Percentiles rank a stretch among this genome's conserved stretches.
These are phyloP conservation scores for Linderniella brevidens DNA, from an alignment of 257 asterid species.

Conservation along the genomic window DNA sequence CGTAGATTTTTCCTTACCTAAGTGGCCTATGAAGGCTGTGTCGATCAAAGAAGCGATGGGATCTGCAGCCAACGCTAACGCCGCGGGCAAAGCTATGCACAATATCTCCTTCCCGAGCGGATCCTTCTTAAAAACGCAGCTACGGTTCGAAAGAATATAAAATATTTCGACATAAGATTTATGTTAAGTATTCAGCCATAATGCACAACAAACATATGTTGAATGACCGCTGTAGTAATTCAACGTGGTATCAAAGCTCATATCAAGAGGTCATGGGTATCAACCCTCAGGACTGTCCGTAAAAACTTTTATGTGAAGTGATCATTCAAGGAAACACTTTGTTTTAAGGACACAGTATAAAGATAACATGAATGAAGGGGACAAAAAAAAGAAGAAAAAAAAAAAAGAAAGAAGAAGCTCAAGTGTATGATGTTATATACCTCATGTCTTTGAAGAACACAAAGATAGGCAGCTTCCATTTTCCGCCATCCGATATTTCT, in stretches of 20 bases:
- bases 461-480: slow-evolving; percentile 21
- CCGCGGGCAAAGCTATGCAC: slow-evolving; percentile 74
- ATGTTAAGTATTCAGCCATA: too few relatives aligned
- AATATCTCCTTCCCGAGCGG: slow-evolving; percentile 65
- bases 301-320: too few relatives aligned
- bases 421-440: too few relatives aligned
- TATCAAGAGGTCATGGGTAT: neutral
- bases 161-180: neutral
- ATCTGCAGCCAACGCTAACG: slow-evolving; percentile 91
- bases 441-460: slow-evolving; percentile 57
- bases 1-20: slow-evolving; percentile 24
- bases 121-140: slow-evolving; percentile 53
- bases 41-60: slow-evolving; percentile 86
- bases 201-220: too few relatives aligned
- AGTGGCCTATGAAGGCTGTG: slow-evolving; percentile 73
- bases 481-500: too few relatives aligned
- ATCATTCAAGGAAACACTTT: too few relatives aligned
- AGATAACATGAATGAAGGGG: too few relatives aligned
- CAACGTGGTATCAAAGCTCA: neutral
- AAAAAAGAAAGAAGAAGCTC: too few relatives aligned
- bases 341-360: too few relatives aligned
- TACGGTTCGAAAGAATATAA: slow-evolving; percentile 1
- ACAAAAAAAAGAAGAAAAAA: neutral
- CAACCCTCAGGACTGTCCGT: neutral
- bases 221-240: too few relatives aligned